A percentile compares a stretch with the other conserved stretches of the same genome.
Evolutionary conservation across 352 stramenopile species (phyloP).

Genomic region (Thalassiosira sp.): DNA sequence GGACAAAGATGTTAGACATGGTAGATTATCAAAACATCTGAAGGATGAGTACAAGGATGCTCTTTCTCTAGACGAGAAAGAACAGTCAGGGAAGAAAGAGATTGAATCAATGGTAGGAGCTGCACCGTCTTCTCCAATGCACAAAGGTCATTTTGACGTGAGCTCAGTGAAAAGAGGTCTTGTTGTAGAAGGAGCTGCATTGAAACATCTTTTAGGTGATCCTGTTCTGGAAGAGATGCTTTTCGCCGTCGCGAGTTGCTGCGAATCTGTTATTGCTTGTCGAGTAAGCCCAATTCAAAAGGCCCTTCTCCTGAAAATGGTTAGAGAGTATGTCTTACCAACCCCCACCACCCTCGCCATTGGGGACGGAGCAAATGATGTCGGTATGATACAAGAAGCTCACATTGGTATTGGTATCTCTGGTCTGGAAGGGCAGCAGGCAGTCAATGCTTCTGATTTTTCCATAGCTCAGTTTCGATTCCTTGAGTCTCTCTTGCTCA

Average conservation of each 20-base stretch:
- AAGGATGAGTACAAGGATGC: constrained; percentile 66
- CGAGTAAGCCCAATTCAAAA: constrained; percentile 98
- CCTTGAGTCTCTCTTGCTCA: constrained; percentile 92
- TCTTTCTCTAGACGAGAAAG: constrained; percentile 46
- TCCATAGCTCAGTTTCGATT: constrained; percentile 98
- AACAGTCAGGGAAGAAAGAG: constrained; percentile 33
- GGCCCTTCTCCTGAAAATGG: constrained; percentile 94
- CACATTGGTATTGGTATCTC: constrained; percentile 98
- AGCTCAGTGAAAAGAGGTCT: constrained; percentile 79
- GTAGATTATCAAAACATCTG: constrained; percentile 75
- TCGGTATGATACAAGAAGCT: constrained; percentile 99
- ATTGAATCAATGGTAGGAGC: constrained; percentile 40
- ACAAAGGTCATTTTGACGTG: constrained; percentile 45
- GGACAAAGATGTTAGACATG: constrained; percentile 78
- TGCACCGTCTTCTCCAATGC: constrained; percentile 7
- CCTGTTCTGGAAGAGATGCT: constrained; percentile 81
- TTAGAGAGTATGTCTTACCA: constrained; percentile 86
- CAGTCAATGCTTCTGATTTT: constrained; percentile 98
- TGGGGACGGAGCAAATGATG: constrained; percentile 98
- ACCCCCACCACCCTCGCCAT: constrained; percentile 91
- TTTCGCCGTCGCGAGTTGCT: constrained; percentile 86
- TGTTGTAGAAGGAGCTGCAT: constrained; percentile 91
- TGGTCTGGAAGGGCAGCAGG: constrained; percentile 98
- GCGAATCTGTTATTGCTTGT: constrained; percentile 96
- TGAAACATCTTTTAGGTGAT: constrained; percentile 85